phyloP scores from a whole-genome alignment of 176 grass and related monocot genomes.

The Cenchrus purpureus region DNA sequence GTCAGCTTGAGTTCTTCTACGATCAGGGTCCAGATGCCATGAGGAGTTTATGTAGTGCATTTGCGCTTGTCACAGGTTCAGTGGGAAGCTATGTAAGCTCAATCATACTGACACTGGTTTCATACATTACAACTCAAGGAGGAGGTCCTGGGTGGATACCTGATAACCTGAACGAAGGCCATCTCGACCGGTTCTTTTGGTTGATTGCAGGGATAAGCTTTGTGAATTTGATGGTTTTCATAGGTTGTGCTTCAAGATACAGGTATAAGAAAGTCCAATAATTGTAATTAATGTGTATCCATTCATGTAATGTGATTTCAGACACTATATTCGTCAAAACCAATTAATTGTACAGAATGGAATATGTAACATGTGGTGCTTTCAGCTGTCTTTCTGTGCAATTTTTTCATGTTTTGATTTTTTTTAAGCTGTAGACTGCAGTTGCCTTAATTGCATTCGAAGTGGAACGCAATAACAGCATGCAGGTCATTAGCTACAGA shows the following conservation, averaged over 20 bases:
- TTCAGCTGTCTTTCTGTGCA: background rate
- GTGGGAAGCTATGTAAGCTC: slow-evolving; percentile 81
- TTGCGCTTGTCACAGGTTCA: slow-evolving; percentile 67
- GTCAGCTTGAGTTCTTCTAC: slow-evolving; percentile 84
- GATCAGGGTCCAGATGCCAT: slow-evolving; percentile 79
- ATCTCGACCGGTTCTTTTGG: slow-evolving; percentile 92
- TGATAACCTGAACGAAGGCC: slow-evolving; percentile 85
- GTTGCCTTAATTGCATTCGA: background rate
- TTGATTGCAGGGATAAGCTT: slow-evolving; percentile 74
- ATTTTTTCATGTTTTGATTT: background rate
- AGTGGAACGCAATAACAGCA: background rate
- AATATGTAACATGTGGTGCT: background rate
- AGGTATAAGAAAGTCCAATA: slow-evolving; percentile 73
- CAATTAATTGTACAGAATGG: slow-evolving; percentile 5
- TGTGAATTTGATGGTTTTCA: slow-evolving; percentile 68
- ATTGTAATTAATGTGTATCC: slow-evolving; percentile 24
- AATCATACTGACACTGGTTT: slow-evolving; percentile 64
- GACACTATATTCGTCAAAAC: slow-evolving; percentile 1
- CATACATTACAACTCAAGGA: slow-evolving; percentile 65
- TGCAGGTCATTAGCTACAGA: background rate
- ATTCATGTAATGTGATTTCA: slow-evolving; percentile 11
- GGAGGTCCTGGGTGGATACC: slow-evolving; percentile 82
- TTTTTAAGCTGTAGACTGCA: background rate
- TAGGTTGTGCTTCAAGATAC: slow-evolving; percentile 64
- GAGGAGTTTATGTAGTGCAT: slow-evolving; percentile 78